Evolutionary conservation across 2,329 filamentous ascomycete species (phyloP), one percentile per base, ranked within the genome.

Genomic region (Fusarium buxicola): DNA sequence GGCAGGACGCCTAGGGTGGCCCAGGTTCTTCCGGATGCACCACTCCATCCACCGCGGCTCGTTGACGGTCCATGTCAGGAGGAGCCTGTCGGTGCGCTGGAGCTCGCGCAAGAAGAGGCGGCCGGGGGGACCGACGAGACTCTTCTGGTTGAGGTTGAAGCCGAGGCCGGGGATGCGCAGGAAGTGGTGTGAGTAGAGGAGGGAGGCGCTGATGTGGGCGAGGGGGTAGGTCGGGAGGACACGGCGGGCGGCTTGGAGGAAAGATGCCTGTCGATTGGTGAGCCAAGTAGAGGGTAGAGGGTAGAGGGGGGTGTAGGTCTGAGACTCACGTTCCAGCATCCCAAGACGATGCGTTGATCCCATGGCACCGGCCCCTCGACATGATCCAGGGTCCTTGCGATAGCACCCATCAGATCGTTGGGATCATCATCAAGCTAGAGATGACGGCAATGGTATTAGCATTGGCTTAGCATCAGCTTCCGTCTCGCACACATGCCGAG

Each of bases 1-100:
- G 8, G 16, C 16, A n/a, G 28, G 28, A 11, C 27, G 31, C 69
- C 36, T 84, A 78, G 41, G 40, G 25, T 81, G 76, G 10, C 53
- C 60, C 15, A 68, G 57, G 44, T 77, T 75, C 59, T 72, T 71
- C 5, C 69, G 66, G 30, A 96, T 86, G 63, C 87, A 84, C 92
- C 92, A 97, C 68, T 87, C 84, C 94, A 98, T 97, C 76, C 87
- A 85, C 45, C 82, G 81, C 61, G 86, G 84, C 12, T 90, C 84
- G 73, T 98, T 97, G 46, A 97, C 91, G 0, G 94, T 97, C 94
- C 94, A 98, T 1, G 87, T 84, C 69, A 90, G 89, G 5, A 97
- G 79, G 5, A 84, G 83, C 18, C 90, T 83, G 58, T 83, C 64
- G 21, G 59, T 53, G 18, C 57, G 55, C 10, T 64, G 82, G 24